A percentile compares a stretch with the other conserved stretches of the same genome.
Conservation (phyloP, 331 rosid species). For the Telfairia occidentalis region DNA sequence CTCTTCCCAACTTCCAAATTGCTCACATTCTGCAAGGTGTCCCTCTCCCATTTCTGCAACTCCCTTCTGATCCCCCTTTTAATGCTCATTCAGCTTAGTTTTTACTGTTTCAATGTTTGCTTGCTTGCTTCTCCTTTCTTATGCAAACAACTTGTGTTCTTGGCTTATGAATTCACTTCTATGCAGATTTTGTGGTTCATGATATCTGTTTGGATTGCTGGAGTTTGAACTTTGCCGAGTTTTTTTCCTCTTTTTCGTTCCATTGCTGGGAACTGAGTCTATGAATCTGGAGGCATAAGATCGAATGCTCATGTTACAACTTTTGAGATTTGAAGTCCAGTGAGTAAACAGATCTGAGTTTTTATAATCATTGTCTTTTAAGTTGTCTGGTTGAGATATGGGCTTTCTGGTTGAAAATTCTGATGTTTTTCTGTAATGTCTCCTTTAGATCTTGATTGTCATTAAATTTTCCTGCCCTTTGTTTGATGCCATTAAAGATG, state of each 20-base stretch:
- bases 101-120: constrained; percentile 15
- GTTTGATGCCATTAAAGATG: background rate
- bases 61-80: background rate
- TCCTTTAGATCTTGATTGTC: constrained; percentile 28
- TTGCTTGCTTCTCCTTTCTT: constrained; percentile 7
- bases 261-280: constrained; percentile 28
- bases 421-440: background rate
- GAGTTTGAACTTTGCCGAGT: constrained; percentile 7
- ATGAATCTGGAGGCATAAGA: constrained; percentile 25
- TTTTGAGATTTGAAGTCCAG: constrained; percentile 34
- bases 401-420: background rate
- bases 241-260: constrained; percentile 13
- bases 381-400: constrained; percentile 7
- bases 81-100: background rate
- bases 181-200: background rate
- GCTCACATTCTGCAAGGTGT: background rate
- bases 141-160: background rate
- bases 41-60: background rate
- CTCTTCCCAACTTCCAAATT: background rate
- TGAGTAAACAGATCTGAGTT: constrained; percentile 71
- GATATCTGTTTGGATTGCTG: background rate
- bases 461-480: constrained; percentile 7
- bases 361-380: constrained; percentile 16
- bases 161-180: background rate
- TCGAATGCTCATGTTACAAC: constrained; percentile 25